Base-by-base conservation (phyloP, 176 grass and related monocot species). In the Zizania latifolia region DNA sequence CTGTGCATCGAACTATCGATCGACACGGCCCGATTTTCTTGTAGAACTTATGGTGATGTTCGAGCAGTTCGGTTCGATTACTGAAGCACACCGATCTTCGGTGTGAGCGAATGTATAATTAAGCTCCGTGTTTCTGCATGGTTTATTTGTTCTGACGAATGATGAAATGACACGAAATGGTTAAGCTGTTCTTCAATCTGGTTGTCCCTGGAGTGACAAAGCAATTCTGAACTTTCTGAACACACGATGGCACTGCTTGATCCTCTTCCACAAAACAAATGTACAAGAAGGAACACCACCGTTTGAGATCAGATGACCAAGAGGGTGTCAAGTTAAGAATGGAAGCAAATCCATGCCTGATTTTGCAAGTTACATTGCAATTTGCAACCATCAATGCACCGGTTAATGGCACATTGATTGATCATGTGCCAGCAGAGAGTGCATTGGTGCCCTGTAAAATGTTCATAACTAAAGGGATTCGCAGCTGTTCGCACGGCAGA, bases 101-200 rank as follows among this genome's bases (percentile, higher is more conserved):
- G 35, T 58, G 58, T 72, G 67, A 78, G 66, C 72, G 58, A 64
- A 65, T 77, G 65, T 71, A 65, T 61, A 76, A 76, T 81, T 63
- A 62, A 39, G 10, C 10, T 13, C 16, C 15, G 2, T 44, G 15
- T 43, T 78, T 46, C 17, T 53, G 48, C 17, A 22, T 45, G 67
- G 15, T 72, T 72, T 41, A n/a, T 36, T 14, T 78, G 37, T 40
- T 29, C 66, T 73, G 15, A 17, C 36, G 21, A 78, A 62, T 1
- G 39, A 56, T 9, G 23, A 76, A 76, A 66, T 34, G 13, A 1
- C 39, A 24, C 1, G 41, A 51, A 8, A 70, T 10, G 13, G 26
- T 28, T 36, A 0, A 13, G 1, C 5, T 35, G 30, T 19, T 54
- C 30, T 63, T 15, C 14, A 17, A n/a, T n/a, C n/a, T n/a, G n/a